phyloP scores from a whole-genome alignment of 495 filamentous ascomycete genomes.

The Annulohypoxylon maeteangense region DNA sequence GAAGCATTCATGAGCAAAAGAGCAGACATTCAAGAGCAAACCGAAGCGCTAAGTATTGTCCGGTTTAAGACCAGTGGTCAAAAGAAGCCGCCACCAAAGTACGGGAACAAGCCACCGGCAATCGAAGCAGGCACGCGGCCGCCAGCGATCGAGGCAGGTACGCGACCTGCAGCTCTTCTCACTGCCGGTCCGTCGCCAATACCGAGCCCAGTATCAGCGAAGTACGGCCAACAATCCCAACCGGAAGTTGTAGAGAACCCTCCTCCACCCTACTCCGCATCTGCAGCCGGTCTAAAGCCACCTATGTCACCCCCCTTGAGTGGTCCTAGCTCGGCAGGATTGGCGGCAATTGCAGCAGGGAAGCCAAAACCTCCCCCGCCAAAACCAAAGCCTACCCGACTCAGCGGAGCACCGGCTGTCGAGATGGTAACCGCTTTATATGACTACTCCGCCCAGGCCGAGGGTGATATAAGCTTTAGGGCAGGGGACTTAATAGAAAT shows the following conservation, averaged over 20 bases:
- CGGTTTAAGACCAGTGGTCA: constrained; percentile 88
- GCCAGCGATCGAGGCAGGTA: constrained; percentile 51
- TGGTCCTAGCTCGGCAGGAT: constrained; percentile 37
- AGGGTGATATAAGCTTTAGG: constrained; percentile 91
- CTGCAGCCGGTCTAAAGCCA: constrained; percentile 41
- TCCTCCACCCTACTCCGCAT: constrained; percentile 73
- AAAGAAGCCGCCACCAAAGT: constrained; percentile 64
- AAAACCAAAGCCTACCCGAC: constrained; percentile 83
- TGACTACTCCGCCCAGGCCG: constrained; percentile 95
- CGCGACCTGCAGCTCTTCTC: constrained; percentile 53
- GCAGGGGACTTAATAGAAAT: constrained; percentile 95
- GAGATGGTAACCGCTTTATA: constrained; percentile 89
- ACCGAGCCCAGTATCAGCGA: constrained; percentile 30
- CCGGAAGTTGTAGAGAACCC: constrained; percentile 46
- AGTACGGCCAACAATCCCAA: constrained; percentile 45
- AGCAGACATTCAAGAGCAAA: constrained; percentile 82
- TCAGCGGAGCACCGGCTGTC: constrained; percentile 68
- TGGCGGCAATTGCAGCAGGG: constrained; percentile 78
- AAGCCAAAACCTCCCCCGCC: constrained; percentile 89
- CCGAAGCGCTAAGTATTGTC: constrained; percentile 83
- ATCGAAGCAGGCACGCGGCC: constrained; percentile 51
- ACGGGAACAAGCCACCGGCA: constrained; percentile 58
- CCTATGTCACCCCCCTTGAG: constrained; percentile 67
- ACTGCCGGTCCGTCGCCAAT: constrained; percentile 51
- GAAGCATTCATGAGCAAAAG: constrained; percentile 89